Evolutionary conservation across 2,329 filamentous ascomycete species (phyloP), one percentile per base, ranked within the genome.

Genomic region (Colletotrichum sojae): DNA sequence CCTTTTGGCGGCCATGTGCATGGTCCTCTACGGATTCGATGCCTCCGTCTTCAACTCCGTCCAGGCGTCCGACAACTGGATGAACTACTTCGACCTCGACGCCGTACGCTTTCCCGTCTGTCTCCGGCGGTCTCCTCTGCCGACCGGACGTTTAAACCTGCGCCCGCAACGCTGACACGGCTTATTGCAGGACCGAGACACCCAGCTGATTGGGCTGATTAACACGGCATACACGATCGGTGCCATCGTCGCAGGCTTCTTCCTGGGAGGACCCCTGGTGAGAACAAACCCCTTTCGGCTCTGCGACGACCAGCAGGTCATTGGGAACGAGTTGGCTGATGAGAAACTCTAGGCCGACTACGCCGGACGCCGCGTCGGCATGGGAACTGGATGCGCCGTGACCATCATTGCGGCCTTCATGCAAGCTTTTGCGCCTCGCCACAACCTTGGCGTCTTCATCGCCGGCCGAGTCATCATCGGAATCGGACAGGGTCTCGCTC

Each of bases 191-290:
- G 78, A 83, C 64, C 72, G 67, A 16, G 82, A 85, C 70, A 79
- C 80, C 20, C 82, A 85, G 69, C 75, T 83, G 8, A 80, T 85
- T 56, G 83, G 83, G 9, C 73, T 85, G 60, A 56, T 93, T 76
- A 93, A 92, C 73, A 92, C 91, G 1, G 85, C 89, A 8, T 92
- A 93, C 76, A 92, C 89, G 1, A 90, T 93, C 53, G 90, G 91
- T 62, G 90, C 90, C 58, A 91, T 93, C 53, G 84, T 92, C n/a
- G 87, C 89, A 40, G 90, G 91, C 54, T 92, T 90, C 82, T 92
- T 92, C 82, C 75, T 92, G 12, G 90, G 88, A 67, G 91, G 90
- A 1, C 91, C 90, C 1, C 77, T 86, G 25, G 89, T 83, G 73
- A 73, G 76, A 20, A 54, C 9, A 5, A 22, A 10, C 15, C 13